phyloP scores from a whole-genome alignment of 2,329 filamentous ascomycete species.

The Fusarium pseudoanthophilum region DNA sequence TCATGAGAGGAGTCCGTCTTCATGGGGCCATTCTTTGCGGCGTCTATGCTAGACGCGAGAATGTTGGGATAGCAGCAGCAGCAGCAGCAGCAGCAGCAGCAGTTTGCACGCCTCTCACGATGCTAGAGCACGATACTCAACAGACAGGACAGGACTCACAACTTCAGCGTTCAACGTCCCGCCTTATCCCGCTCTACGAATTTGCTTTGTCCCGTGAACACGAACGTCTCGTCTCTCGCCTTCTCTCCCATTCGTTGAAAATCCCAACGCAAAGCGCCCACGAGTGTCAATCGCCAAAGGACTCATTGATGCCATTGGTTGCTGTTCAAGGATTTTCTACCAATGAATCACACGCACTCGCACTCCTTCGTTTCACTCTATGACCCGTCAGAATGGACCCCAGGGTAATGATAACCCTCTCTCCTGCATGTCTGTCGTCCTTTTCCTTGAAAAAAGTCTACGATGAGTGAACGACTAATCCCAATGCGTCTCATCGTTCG shows the following conservation, averaged over 20 bases:
- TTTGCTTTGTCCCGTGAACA: slow-evolving; percentile 28
- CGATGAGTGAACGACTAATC: slow-evolving; percentile 23
- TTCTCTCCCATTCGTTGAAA: slow-evolving; percentile 39
- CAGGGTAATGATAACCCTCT: slow-evolving; percentile 25
- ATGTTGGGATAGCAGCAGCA: neutral
- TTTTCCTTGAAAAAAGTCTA: slow-evolving; percentile 27
- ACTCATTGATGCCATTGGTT: slow-evolving; percentile 36
- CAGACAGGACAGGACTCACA: neutral
- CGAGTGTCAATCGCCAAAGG: slow-evolving; percentile 23
- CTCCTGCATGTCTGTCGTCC: slow-evolving; percentile 37
- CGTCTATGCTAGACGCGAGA: slow-evolving; percentile 37
- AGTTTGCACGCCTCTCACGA: slow-evolving; percentile 6
- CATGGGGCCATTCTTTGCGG: slow-evolving; percentile 5
- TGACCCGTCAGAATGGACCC: slow-evolving; percentile 30
- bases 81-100: neutral
- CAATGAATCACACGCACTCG: slow-evolving; percentile 31
- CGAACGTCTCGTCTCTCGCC: neutral
- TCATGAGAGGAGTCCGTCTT: slow-evolving; percentile 15
- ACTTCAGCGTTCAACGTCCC: slow-evolving; percentile 6
- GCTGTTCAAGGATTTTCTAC: slow-evolving; percentile 34
- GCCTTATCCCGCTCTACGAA: slow-evolving; percentile 7
- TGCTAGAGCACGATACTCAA: neutral
- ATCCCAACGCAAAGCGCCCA: slow-evolving; percentile 36
- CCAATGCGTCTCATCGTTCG: slow-evolving; percentile 36
- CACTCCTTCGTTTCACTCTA: slow-evolving; percentile 39